Percentiles rank a stretch among this genome's conserved stretches.
Conservation (phyloP, 2,329 filamentous ascomycete species). For the Aspergillus sojae region DNA sequence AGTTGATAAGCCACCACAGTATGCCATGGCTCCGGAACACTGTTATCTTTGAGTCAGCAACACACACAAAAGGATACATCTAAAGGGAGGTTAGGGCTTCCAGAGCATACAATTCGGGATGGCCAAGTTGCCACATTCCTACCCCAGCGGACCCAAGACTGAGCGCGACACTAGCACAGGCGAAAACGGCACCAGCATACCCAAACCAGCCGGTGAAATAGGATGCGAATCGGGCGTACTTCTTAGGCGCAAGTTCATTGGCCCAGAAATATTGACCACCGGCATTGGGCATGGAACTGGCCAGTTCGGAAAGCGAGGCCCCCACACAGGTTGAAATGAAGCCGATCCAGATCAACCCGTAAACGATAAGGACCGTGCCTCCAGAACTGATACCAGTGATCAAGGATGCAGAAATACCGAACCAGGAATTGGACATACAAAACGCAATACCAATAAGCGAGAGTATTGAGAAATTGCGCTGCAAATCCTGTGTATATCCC, state of each 20-base stretch:
- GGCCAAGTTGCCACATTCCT: constrained; percentile 55
- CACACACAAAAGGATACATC: constrained; percentile 5
- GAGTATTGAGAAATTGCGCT: constrained; percentile 52
- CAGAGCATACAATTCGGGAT: constrained; percentile 54
- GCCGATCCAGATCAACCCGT: constrained; percentile 52
- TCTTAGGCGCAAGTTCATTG: constrained; percentile 50
- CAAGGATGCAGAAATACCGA: constrained; percentile 53
- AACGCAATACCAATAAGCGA: constrained; percentile 55
- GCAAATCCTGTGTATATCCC: constrained; percentile 51
- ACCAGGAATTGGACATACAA: constrained; percentile 56
- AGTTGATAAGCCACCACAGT: constrained; percentile 50
- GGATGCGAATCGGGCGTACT: constrained; percentile 48
- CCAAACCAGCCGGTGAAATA: constrained; percentile 56
- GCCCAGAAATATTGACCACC: constrained; percentile 58
- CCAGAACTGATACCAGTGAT: constrained; percentile 56
- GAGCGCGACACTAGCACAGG: constrained; percentile 55
- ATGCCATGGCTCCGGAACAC: constrained; percentile 39
- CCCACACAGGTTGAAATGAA: constrained; percentile 51
- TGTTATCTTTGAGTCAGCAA: constrained; percentile 21
- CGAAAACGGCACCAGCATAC: constrained; percentile 59
- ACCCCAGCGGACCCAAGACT: constrained; percentile 52
- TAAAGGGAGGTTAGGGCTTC: neutral
- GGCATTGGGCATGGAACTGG: constrained; percentile 53
- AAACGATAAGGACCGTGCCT: constrained; percentile 53
- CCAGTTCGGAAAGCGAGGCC: constrained; percentile 51